Conservation (phyloP, 768 basidiomycete species). For the Macrolepiota dolichaula region DNA sequence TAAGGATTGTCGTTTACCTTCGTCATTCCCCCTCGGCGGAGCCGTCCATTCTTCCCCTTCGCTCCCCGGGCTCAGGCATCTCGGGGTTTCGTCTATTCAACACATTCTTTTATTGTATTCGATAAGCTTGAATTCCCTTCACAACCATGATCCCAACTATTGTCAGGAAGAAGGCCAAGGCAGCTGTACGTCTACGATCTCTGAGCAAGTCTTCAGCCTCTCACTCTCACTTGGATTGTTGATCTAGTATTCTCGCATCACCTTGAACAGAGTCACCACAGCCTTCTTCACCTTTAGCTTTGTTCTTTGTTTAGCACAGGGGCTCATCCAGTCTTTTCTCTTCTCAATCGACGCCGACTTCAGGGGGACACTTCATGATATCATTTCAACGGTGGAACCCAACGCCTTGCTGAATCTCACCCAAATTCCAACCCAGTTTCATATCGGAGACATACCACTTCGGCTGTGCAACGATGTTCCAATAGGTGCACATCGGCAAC, state of each 20-base stretch:
- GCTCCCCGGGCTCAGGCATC: constrained; percentile 10
- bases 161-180: constrained; percentile 15
- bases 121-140: neutral
- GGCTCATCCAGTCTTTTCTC: constrained; percentile 46
- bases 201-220: neutral
- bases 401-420: constrained; percentile 27
- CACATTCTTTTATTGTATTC: constrained; percentile 11
- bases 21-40: neutral
- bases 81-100: constrained; percentile 13
- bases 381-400: constrained; percentile 36
- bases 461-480: constrained; percentile 47
- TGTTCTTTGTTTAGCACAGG: constrained; percentile 49
- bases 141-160: constrained; percentile 7
- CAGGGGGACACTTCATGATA: constrained; percentile 28
- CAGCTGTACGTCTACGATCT: constrained; percentile 13
- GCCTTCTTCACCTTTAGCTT: constrained; percentile 51
- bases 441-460: constrained; percentile 24
- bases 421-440: constrained; percentile 25
- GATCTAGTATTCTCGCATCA: constrained; percentile 34
- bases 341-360: constrained; percentile 42
- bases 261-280: constrained; percentile 34
- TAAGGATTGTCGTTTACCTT: neutral
- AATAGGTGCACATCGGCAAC: neutral
- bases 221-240: neutral
- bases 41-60: constrained; percentile 10